A percentile compares a stretch with the other conserved stretches of the same genome.
These are phyloP conservation scores for Ceratobasidium sp. DNA, from an alignment of 1,284 basidiomycete species.

Conservation along the genomic window DNA sequence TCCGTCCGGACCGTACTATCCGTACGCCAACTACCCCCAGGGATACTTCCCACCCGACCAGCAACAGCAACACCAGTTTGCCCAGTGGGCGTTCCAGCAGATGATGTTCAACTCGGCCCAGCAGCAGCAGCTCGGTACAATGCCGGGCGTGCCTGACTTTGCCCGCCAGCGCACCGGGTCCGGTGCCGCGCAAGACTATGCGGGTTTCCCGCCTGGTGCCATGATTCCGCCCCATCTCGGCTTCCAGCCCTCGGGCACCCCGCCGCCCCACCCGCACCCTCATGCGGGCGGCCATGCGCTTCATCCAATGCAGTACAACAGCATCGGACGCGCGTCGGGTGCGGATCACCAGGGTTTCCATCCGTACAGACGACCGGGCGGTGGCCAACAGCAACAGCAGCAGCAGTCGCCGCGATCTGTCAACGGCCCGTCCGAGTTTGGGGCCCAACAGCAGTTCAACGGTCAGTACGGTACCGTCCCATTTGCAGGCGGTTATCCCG, in stretches of 20 bases:
- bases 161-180: conserved; percentile 49
- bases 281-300: conserved; percentile 46
- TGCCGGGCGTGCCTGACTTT: conserved; percentile 48
- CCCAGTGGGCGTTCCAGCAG: conserved; percentile 86
- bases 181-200: conserved; percentile 6
- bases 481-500: background rate
- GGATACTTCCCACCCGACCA: conserved; percentile 66
- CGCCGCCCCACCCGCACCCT: conserved; percentile 61
- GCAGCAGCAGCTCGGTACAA: conserved; percentile 52
- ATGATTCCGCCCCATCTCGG: conserved; percentile 22
- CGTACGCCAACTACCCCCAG: conserved; percentile 43
- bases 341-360: conserved; percentile 34
- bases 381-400: background rate
- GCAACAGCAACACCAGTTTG: conserved; percentile 58
- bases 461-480: conserved; percentile 10
- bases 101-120: conserved; percentile 79
- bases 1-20: background rate
- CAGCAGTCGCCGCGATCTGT: background rate
- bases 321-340: conserved; percentile 16
- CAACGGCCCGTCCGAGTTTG: background rate
- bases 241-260: conserved; percentile 46
- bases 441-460: conserved; percentile 7
- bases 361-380: conserved; percentile 34
- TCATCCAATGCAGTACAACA: conserved; percentile 57
- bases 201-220: conserved; percentile 9